Base-by-base conservation (phyloP, 1,139 yeast species). In the Oligophagozyma castellii region DNA sequence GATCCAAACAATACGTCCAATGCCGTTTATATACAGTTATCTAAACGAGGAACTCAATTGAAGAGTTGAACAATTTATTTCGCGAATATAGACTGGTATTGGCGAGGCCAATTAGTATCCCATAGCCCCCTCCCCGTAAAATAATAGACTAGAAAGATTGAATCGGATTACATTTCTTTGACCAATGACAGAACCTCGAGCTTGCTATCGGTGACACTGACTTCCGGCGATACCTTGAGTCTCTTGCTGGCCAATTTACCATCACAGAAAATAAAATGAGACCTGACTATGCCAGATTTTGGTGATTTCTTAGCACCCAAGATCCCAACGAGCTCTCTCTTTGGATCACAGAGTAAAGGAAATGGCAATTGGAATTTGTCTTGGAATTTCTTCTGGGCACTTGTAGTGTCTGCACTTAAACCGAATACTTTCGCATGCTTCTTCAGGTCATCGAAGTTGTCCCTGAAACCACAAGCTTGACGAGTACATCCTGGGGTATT, bases 401-500 rank as follows among this genome's bases (percentile, higher is more conserved):
- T 67, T 21, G 80, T 74, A 10, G 70, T 48, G 50, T 84, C 95
- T 4, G 84, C 73, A 42, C 89, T 75, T 27, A 78, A 53, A 1
- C 92, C 92, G 38, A 65, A 66, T 2, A 78, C 69, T 1, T 67
- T 58, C 12, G 76, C 70, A 29, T 66, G 61, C 14, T 60, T 54
- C 25, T 60, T 55, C 42, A 81, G 67, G 27, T 67, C 65, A 8
- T 65, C 61, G 48, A 59, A 73, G 42, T 70, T 70, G 41, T 70
- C 74, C 44, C 89, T 73, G 54, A 79, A 89, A 0, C 95, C 95
- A 53, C 80, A 69, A 2, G 84, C 95, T 58, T 89, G 98, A 46
- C 84, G 68, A 1, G 92, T 84, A 55, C 96, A 86, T 2, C 96
- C 96, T 1, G 95, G 95, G 1, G 98, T 89, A 20, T 78, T 73